phyloP scores from a whole-genome alignment of 345 rosid species.

The Dipteronia sinensis region DNA sequence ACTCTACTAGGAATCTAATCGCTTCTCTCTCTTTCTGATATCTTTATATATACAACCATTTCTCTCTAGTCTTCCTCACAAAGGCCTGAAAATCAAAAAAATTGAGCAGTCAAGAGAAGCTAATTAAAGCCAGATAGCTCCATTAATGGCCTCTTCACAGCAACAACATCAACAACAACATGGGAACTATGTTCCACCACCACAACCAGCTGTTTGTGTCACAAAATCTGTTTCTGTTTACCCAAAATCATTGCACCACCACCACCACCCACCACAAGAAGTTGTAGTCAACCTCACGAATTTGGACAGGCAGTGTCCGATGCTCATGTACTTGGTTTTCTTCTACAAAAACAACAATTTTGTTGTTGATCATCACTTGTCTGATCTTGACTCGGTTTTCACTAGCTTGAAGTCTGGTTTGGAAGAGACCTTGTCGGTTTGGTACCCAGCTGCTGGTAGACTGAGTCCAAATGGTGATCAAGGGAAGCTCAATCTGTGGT shows the following conservation, averaged over 20 bases:
- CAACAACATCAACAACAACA: slow-evolving; percentile 3
- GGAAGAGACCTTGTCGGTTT: slow-evolving; percentile 56
- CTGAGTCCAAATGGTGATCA: slow-evolving; percentile 35
- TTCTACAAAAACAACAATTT: slow-evolving; percentile 42
- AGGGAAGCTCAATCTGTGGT: slow-evolving; percentile 55
- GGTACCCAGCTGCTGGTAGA: slow-evolving; percentile 73
- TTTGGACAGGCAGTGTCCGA: slow-evolving; percentile 73
- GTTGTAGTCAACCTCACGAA: slow-evolving; percentile 45
- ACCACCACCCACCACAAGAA: slow-evolving; percentile 26
- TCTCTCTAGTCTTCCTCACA: slow-evolving; percentile 22
- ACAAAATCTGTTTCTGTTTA: slow-evolving; percentile 31
- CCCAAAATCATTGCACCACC: slow-evolving; percentile 32
- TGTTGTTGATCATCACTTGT: slow-evolving; percentile 20
- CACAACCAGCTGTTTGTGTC: slow-evolving; percentile 18
- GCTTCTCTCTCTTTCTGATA: neutral
- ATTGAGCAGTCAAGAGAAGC: slow-evolving; percentile 8
- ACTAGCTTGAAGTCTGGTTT: slow-evolving; percentile 50
- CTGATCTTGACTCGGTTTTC: slow-evolving; percentile 33
- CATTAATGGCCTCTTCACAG: slow-evolving; percentile 29
- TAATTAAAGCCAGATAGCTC: neutral
- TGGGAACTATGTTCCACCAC: slow-evolving; percentile 1
- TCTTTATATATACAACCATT: slow-evolving; percentile 28
- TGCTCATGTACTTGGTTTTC: slow-evolving; percentile 62
- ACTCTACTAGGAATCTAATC: slow-evolving; percentile 18
- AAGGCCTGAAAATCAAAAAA: neutral